Conservation (phyloP, 805 yeast species). For the Sungouiella thailandica region DNA sequence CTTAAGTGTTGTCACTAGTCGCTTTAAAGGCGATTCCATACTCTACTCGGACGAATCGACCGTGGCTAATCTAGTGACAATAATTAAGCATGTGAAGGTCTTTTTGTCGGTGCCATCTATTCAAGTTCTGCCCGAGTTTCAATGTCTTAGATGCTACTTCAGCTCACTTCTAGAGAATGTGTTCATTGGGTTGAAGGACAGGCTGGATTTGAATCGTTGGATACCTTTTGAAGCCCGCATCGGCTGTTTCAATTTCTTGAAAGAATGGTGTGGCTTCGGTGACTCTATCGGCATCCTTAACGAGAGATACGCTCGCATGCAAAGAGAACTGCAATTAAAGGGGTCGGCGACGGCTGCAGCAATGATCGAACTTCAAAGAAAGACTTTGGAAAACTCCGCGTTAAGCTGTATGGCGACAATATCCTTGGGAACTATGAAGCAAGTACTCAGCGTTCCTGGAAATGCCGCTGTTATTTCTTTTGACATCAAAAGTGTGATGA, state of each 20-base stretch:
- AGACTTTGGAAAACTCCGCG: conserved; percentile 64
- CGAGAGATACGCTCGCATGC: conserved; percentile 60
- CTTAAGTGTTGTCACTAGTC: conserved; percentile 60
- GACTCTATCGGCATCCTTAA: conserved; percentile 53
- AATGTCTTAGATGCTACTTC: conserved; percentile 74
- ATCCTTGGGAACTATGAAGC: conserved; percentile 68
- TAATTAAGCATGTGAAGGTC: conserved; percentile 56
- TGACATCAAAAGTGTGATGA: conserved; percentile 60
- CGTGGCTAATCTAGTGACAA: conserved; percentile 54
- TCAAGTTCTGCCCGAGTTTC: conserved; percentile 67
- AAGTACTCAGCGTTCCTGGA: conserved; percentile 41
- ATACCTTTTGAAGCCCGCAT: conserved; percentile 84
- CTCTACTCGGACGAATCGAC: conserved; percentile 66
- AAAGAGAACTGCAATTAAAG: conserved; percentile 32
- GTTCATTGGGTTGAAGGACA: conserved; percentile 49
- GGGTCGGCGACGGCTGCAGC: conserved; percentile 56
- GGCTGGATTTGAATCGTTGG: conserved; percentile 43
- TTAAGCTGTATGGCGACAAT: conserved; percentile 81
- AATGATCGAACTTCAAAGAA: conserved; percentile 73
- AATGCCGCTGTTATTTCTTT: conserved; percentile 56
- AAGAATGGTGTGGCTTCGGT: conserved; percentile 95
- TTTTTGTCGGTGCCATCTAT: conserved; percentile 53
- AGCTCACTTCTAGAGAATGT: conserved; percentile 76
- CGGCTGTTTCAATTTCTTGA: conserved; percentile 74
- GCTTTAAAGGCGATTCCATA: conserved; percentile 45